Evolutionary conservation across 2,329 filamentous ascomycete species (phyloP).

Genomic region (Ophiognomonia clavigignenti-juglandacearum): DNA sequence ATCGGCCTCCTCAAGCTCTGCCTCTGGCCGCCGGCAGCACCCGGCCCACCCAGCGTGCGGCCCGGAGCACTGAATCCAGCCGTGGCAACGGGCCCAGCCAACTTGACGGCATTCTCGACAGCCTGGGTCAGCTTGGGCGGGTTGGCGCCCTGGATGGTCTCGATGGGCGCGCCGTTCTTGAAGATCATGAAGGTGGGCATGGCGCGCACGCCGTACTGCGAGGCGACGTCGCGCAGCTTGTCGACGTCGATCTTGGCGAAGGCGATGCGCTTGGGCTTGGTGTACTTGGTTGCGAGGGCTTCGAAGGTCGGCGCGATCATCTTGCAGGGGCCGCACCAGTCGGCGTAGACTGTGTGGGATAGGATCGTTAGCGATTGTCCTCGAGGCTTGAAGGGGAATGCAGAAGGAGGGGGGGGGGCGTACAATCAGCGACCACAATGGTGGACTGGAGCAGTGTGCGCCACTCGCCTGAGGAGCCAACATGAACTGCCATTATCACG

Average conservation of each 20-base stretch:
- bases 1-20: slow-evolving; percentile 20
- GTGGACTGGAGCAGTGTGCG: slow-evolving; percentile 66
- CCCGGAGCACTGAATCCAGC: slow-evolving; percentile 51
- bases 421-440: slow-evolving; percentile 84
- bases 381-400: slow-evolving; percentile 17
- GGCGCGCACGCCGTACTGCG: slow-evolving; percentile 72
- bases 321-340: slow-evolving; percentile 94
- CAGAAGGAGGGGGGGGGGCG: slow-evolving; percentile 28
- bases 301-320: slow-evolving; percentile 87
- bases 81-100: slow-evolving; percentile 37
- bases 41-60: slow-evolving; percentile 48
- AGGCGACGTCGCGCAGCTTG: slow-evolving; percentile 69
- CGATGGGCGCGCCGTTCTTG: slow-evolving; percentile 66
- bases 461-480: slow-evolving; percentile 67
- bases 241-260: slow-evolving; percentile 94
- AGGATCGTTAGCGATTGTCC: slow-evolving; percentile 12
- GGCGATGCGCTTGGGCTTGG: slow-evolving; percentile 75
- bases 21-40: slow-evolving; percentile 20
- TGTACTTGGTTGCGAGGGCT: slow-evolving; percentile 71
- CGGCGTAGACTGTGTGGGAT: slow-evolving; percentile 69
- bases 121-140: slow-evolving; percentile 68
- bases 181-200: slow-evolving; percentile 96
- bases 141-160: slow-evolving; percentile 80
- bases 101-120: slow-evolving; percentile 64
- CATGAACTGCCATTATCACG: slow-evolving; percentile 44